Conservation (phyloP, 257 asterid species). For the Mentha longifolia region DNA sequence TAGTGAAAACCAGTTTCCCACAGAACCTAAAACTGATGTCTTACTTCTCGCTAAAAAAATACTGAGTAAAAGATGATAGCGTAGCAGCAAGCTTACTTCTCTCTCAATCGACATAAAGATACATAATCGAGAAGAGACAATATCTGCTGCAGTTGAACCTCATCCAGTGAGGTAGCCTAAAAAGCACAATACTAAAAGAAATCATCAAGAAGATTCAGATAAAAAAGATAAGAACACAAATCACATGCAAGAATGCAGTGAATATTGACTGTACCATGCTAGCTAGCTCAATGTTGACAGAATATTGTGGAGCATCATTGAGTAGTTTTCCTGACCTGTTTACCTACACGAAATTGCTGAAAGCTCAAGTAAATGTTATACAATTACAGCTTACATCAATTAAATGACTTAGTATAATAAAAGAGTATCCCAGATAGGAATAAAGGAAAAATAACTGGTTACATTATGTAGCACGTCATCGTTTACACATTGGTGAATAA, state of each 20-base stretch:
- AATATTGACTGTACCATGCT: slow-evolving; percentile 58
- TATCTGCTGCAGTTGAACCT: slow-evolving; percentile 80
- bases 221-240: slow-evolving; percentile 26
- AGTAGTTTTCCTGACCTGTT: slow-evolving; percentile 85
- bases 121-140: slow-evolving; percentile 71
- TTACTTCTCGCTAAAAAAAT: background rate
- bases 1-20: slow-evolving; percentile 7
- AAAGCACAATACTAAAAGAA: slow-evolving; percentile 33
- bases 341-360: slow-evolving; percentile 63
- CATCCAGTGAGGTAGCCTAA: slow-evolving; percentile 75
- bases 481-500: slow-evolving; percentile 2
- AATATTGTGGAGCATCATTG: slow-evolving; percentile 86
- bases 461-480: background rate
- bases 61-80: slow-evolving; percentile 23
- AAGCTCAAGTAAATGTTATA: slow-evolving; percentile 35
- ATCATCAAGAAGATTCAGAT: slow-evolving; percentile 32
- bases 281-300: slow-evolving; percentile 58
- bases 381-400: slow-evolving; percentile 22
- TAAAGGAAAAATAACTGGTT: slow-evolving; percentile 6
- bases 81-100: slow-evolving; percentile 61
- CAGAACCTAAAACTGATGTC: background rate
- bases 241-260: slow-evolving; percentile 6
- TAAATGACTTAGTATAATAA: slow-evolving; percentile 22
- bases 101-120: slow-evolving; percentile 70
- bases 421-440: slow-evolving; percentile 9